Conservation (phyloP, 2,329 filamentous ascomycete species). For the Hypoxylon sp. region DNA sequence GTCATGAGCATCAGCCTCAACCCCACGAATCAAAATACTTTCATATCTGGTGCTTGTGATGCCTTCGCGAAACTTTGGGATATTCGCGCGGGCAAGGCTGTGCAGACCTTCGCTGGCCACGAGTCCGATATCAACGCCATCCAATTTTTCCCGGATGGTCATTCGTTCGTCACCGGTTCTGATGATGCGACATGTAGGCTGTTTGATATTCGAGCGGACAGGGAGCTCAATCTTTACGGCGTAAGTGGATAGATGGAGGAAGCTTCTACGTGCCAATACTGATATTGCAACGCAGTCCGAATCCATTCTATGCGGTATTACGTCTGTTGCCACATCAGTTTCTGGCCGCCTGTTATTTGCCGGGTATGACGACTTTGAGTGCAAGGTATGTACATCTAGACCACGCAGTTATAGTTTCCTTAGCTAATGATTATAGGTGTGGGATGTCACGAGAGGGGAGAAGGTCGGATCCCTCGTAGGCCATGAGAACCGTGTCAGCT, state of each 20-base stretch:
- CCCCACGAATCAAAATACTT: constrained; percentile 98
- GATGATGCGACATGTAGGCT: constrained; percentile 97
- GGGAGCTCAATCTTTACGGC: constrained; percentile 77
- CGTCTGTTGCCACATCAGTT: constrained; percentile 96
- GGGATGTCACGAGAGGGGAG: constrained; percentile 96
- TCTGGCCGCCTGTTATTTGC: constrained; percentile 95
- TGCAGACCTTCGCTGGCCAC: constrained; percentile 98
- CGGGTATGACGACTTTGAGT: constrained; percentile 99
- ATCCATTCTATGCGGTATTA: constrained; percentile 97
- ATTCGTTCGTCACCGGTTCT: constrained; percentile 97
- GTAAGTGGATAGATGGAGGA: constrained; percentile 59
- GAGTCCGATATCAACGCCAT: constrained; percentile 99
- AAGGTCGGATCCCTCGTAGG: constrained; percentile 97
- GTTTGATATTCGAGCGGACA: constrained; percentile 96
- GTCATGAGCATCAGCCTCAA: constrained; percentile 99
- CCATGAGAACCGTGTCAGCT: constrained; percentile 99
- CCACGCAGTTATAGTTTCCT: constrained; percentile 27
- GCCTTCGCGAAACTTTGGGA: constrained; percentile 99
- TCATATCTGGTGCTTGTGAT: constrained; percentile 99
- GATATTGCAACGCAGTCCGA: constrained; percentile 75
- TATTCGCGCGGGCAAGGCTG: constrained; percentile 96
- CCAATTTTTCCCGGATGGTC: constrained; percentile 98
- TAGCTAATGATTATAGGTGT: constrained; percentile 73
- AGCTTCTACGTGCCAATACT: constrained; percentile 23
- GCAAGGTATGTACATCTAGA: constrained; percentile 80